Evolutionary conservation across 768 basidiomycete genomes (phyloP).

Genomic region (Lactarius pseudohatsudake): DNA sequence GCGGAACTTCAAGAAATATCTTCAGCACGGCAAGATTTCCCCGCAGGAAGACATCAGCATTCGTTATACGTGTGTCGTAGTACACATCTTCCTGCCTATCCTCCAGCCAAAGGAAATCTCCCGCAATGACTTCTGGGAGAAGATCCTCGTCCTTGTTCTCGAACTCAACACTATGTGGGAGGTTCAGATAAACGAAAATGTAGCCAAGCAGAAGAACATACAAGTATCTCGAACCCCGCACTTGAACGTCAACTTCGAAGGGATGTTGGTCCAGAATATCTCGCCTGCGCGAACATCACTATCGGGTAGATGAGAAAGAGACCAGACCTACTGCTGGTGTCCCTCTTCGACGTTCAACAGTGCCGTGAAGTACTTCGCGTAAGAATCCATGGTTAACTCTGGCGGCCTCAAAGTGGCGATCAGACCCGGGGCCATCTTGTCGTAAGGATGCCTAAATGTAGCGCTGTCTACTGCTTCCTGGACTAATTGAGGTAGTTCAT

Average conservation of each 20-base stretch:
- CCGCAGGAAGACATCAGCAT: background rate
- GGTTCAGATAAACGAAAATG: background rate
- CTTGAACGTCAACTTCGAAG: slow-evolving; percentile 3
- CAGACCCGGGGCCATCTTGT: background rate
- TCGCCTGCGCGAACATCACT: slow-evolving; percentile 36
- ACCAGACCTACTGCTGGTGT: slow-evolving; percentile 48
- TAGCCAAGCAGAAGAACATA: background rate
- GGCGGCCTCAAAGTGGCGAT: background rate
- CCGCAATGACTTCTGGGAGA: slow-evolving; percentile 16
- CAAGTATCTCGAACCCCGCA: background rate
- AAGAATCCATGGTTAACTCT: slow-evolving; percentile 1
- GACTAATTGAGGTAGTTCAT: slow-evolving; percentile 3
- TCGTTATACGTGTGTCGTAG: slow-evolving; percentile 22
- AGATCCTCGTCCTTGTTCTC: slow-evolving; percentile 21
- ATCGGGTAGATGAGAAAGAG: slow-evolving; percentile 11
- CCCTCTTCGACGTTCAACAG: slow-evolving; percentile 33
- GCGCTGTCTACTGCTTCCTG: background rate
- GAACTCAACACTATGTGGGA: slow-evolving; percentile 10
- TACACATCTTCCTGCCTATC: slow-evolving; percentile 15
- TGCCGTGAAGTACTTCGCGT: slow-evolving; percentile 8
- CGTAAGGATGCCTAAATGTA: background rate
- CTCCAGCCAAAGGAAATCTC: slow-evolving; percentile 23
- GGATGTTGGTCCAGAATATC: slow-evolving; percentile 7
- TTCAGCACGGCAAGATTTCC: slow-evolving; percentile 38
- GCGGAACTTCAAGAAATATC: slow-evolving; percentile 50